These are phyloP conservation scores for Cytospora chrysosperma DNA, from an alignment of 2,329 filamentous ascomycete species.

Conservation along the genomic window DNA sequence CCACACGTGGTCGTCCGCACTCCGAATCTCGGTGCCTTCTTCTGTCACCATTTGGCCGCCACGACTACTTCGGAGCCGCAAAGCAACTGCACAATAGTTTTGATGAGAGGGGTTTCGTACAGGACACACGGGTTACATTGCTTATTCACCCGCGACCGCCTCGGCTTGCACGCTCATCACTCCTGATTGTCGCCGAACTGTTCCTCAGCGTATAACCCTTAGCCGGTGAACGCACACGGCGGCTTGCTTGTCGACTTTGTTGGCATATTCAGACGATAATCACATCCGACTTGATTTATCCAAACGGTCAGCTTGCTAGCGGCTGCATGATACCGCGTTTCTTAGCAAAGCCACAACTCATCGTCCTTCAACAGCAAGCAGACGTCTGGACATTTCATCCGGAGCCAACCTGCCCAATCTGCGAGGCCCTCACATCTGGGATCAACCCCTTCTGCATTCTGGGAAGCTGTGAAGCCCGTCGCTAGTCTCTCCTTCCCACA, in stretches of 20 bases:
- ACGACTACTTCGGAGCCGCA: conserved; percentile 4
- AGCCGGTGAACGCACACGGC: conserved; percentile 1
- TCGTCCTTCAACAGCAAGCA: neutral
- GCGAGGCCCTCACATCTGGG: neutral
- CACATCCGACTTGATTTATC: conserved; percentile 2
- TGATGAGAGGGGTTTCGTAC: conserved; percentile 1
- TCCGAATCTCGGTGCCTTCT: neutral
- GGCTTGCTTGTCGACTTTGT: neutral
- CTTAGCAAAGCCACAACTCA: conserved; percentile 1
- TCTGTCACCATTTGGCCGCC: neutral
- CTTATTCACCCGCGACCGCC: neutral
- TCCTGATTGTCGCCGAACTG: conserved; percentile 6
- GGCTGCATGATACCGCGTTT: conserved; percentile 3
- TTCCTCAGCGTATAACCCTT: conserved; percentile 4
- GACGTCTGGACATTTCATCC: neutral
- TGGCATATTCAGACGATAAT: neutral
- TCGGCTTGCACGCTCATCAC: neutral
- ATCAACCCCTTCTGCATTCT: too few relatives aligned
- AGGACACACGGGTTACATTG: conserved; percentile 5
- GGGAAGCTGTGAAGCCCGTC: neutral
- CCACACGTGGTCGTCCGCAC: conserved; percentile 13
- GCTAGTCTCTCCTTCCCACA: neutral
- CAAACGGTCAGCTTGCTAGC: conserved; percentile 9
- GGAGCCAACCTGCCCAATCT: neutral
- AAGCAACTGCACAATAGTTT: conserved; percentile 1